These are phyloP conservation scores for Somion occarium DNA, from an alignment of 1,284 basidiomycete genomes.

Conservation along the genomic window DNA sequence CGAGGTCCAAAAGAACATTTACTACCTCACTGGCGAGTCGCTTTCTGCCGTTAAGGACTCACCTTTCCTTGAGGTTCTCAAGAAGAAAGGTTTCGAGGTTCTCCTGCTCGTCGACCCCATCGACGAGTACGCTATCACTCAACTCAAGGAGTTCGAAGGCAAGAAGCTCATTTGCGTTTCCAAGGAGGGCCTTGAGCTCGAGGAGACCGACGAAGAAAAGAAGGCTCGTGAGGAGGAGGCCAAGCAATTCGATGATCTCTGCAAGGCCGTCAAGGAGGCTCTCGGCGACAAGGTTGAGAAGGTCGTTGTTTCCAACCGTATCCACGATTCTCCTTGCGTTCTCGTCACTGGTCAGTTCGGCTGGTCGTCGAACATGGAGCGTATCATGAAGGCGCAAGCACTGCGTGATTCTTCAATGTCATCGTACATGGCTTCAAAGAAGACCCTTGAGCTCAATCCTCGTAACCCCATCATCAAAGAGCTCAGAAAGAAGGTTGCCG, in stretches of 20 bases:
- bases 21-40: constrained; percentile 99
- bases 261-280: constrained; percentile 95
- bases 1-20: constrained; percentile 98
- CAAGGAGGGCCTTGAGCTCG: constrained; percentile 99
- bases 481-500: constrained; percentile 89
- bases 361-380: constrained; percentile 99
- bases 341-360: constrained; percentile 99
- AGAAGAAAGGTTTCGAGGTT: constrained; percentile 99
- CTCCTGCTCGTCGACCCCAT: constrained; percentile 98
- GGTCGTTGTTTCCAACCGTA: constrained; percentile 97
- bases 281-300: constrained; percentile 99
- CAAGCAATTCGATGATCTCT: constrained; percentile 84
- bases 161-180: constrained; percentile 98
- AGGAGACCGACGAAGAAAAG: constrained; percentile 99
- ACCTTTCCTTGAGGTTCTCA: constrained; percentile 98
- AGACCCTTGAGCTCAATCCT: constrained; percentile 98
- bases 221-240: constrained; percentile 84
- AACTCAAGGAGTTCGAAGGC: constrained; percentile 99
- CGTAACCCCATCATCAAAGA: constrained; percentile 94
- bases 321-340: constrained; percentile 93
- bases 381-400: constrained; percentile 99
- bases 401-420: constrained; percentile 99
- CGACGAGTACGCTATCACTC: constrained; percentile 96
- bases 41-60: constrained; percentile 90
- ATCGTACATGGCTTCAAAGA: constrained; percentile 98